Evolutionary conservation across 768 basidiomycete genomes (phyloP).

Genomic region (Xerocomus brunneocitrinus): DNA sequence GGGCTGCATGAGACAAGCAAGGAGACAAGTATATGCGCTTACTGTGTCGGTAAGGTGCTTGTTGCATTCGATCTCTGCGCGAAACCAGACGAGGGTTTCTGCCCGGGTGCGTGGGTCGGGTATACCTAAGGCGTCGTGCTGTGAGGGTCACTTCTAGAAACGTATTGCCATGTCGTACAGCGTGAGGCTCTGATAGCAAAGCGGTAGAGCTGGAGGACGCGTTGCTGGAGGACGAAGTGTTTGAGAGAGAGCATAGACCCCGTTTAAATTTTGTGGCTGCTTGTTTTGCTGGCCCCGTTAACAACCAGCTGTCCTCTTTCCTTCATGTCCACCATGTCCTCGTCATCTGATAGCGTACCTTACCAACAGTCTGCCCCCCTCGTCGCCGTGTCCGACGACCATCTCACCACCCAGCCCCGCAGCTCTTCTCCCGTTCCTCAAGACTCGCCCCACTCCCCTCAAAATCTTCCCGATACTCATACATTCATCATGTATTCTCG

Average conservation of each 20-base stretch:
- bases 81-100: constrained; percentile 72
- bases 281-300: constrained; percentile 17
- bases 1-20: constrained; percentile 11
- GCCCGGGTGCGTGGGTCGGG: constrained; percentile 54
- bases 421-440: constrained; percentile 10
- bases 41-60: constrained; percentile 56
- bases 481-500: constrained; percentile 67
- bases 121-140: constrained; percentile 43
- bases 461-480: constrained; percentile 26
- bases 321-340: constrained; percentile 31
- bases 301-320: constrained; percentile 3
- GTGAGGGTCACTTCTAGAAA: constrained; percentile 1
- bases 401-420: constrained; percentile 27
- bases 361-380: constrained; percentile 16
- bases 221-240: constrained; percentile 69
- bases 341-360: constrained; percentile 23
- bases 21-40: constrained; percentile 3
- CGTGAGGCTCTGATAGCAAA: constrained; percentile 63
- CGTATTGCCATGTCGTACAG: constrained; percentile 38
- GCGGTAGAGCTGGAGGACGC: constrained; percentile 60
- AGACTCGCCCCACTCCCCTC: constrained; percentile 5
- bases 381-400: constrained; percentile 28
- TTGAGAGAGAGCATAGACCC: constrained; percentile 46
- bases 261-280: constrained; percentile 14
- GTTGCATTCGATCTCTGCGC: constrained; percentile 65